These are phyloP conservation scores for Sicyos baderoa DNA, from an alignment of 306 rosid genomes.

Conservation along the genomic window DNA sequence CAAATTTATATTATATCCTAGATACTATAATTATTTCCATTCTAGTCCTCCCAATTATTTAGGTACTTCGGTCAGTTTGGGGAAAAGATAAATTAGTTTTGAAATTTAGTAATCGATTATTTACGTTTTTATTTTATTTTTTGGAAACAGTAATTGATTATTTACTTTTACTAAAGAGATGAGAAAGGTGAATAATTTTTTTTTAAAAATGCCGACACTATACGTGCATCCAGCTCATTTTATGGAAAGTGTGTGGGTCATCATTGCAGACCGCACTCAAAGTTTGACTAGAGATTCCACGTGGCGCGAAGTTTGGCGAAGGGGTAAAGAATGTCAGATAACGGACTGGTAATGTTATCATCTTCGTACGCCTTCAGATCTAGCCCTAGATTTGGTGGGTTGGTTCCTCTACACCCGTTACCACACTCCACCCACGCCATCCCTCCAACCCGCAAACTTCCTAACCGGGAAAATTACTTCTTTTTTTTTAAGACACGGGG, in stretches of 20 bases:
- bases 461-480: too few relatives aligned
- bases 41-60: too few relatives aligned
- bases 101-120: too few relatives aligned
- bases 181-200: neutral
- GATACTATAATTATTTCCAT: too few relatives aligned
- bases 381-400: constrained; percentile 25
- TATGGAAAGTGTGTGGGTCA: constrained; percentile 13
- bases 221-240: constrained; percentile 21
- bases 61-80: too few relatives aligned
- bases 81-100: too few relatives aligned
- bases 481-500: too few relatives aligned
- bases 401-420: neutral
- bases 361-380: constrained; percentile 24
- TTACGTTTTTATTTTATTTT: too few relatives aligned
- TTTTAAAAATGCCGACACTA: constrained; percentile 6
- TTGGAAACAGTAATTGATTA: too few relatives aligned
- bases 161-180: constrained; percentile 12
- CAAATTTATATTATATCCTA: too few relatives aligned
- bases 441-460: neutral
- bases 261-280: neutral
- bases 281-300: constrained; percentile 12
- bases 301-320: neutral
- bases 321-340: constrained; percentile 6
- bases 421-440: neutral
- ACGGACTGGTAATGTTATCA: constrained; percentile 6